These are phyloP conservation scores for Tieghemostelium lacteum DNA, from an alignment of 78 protist species.

Conservation along the genomic window DNA sequence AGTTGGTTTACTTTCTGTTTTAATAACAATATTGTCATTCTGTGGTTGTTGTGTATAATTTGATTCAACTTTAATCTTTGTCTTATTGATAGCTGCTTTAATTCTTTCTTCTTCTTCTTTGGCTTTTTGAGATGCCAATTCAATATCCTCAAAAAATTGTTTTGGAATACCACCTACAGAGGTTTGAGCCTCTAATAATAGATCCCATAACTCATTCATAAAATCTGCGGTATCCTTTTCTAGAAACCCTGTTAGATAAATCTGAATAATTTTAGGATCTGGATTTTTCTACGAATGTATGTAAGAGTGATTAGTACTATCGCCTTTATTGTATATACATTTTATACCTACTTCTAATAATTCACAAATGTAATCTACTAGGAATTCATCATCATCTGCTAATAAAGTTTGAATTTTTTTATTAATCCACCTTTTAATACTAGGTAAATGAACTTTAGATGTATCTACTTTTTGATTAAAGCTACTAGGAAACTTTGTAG, in stretches of 20 bases:
- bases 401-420: conserved; percentile 8
- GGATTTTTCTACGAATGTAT: conserved; percentile 26
- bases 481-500: conserved; percentile 74
- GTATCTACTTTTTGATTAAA: conserved; percentile 71
- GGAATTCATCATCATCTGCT: conserved; percentile 30
- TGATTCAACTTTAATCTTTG: conserved; percentile 42
- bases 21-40: neutral
- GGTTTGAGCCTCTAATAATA: conserved; percentile 75
- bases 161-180: conserved; percentile 80
- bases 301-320: neutral
- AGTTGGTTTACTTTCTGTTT: neutral
- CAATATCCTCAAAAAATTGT: conserved; percentile 52
- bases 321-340: neutral
- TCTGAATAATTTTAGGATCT: conserved; percentile 85
- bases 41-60: conserved; percentile 4
- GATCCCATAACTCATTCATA: conserved; percentile 87
- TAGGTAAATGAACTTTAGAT: conserved; percentile 51
- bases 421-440: conserved; percentile 42
- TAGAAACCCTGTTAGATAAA: conserved; percentile 88
- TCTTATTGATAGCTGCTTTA: conserved; percentile 33
- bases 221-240: conserved; percentile 79
- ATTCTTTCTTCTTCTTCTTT: conserved; percentile 71
- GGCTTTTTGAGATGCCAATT: conserved; percentile 66
- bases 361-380: conserved; percentile 13
- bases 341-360: conserved; percentile 14